These are phyloP conservation scores for Epichloe sp. DNA, from an alignment of 2,329 filamentous ascomycete genomes.

Conservation along the genomic window DNA sequence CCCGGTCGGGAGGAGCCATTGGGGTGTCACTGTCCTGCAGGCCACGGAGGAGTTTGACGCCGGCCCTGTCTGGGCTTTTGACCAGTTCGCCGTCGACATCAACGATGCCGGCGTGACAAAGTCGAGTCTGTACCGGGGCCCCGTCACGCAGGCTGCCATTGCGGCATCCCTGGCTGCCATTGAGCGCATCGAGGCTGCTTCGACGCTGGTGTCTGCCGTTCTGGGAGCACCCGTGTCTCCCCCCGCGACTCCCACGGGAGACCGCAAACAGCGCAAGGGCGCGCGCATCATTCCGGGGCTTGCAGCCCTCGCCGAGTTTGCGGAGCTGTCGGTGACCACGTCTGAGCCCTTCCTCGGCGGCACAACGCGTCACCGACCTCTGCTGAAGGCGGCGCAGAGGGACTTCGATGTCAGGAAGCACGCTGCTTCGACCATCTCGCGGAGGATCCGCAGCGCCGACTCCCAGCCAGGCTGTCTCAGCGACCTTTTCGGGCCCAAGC, in stretches of 20 bases:
- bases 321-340: constrained; percentile 18
- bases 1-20: constrained; percentile 22
- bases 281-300: constrained; percentile 12
- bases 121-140: constrained; percentile 25
- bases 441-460: constrained; percentile 27
- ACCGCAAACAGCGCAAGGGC: not conserved
- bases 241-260: constrained; percentile 1
- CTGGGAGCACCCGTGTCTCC: constrained; percentile 3
- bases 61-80: constrained; percentile 30
- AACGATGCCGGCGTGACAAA: constrained; percentile 26
- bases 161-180: constrained; percentile 23
- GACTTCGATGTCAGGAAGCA: constrained; percentile 23
- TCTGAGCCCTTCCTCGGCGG: constrained; percentile 25
- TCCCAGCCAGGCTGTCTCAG: constrained; percentile 29
- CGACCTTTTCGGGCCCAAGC: constrained; percentile 20
- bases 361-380: constrained; percentile 20
- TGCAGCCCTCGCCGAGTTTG: constrained; percentile 14
- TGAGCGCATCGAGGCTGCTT: constrained; percentile 19
- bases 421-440: constrained; percentile 23
- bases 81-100: constrained; percentile 28
- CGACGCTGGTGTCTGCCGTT: constrained; percentile 2
- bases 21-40: constrained; percentile 27
- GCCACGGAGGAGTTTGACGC: constrained; percentile 28
- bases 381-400: constrained; percentile 25
- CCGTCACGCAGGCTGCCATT: constrained; percentile 24